Evolutionary conservation across 352 stramenopile genomes (phyloP).

Genomic region (Phytophthora hybrid): DNA sequence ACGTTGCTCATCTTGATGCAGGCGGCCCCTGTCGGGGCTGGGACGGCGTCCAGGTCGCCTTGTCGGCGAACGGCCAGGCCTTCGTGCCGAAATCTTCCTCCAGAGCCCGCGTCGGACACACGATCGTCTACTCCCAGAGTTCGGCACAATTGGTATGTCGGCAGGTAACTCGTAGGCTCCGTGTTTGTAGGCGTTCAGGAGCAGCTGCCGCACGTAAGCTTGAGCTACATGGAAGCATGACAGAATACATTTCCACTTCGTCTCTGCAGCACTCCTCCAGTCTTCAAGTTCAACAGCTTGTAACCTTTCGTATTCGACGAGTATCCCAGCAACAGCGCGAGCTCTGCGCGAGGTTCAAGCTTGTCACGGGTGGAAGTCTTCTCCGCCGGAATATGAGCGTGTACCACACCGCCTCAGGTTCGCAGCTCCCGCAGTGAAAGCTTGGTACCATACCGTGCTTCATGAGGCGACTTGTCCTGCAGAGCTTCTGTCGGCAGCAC

Average conservation of each 20-base stretch:
- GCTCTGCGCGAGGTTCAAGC: background rate
- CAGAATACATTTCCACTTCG: too few species aligned
- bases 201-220: conserved; percentile 1
- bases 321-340: too few species aligned
- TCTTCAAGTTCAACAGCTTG: too few species aligned
- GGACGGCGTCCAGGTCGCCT: conserved; percentile 7
- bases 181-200: conserved; percentile 11
- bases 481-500: too few species aligned
- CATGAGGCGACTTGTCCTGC: too few species aligned
- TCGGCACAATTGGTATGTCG: conserved; percentile 7
- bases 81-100: background rate
- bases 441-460: too few species aligned
- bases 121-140: too few species aligned
- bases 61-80: background rate
- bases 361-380: conserved; percentile 12
- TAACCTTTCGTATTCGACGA: too few species aligned
- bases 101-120: too few species aligned
- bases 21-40: background rate
- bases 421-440: conserved; percentile 12
- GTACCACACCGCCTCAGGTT: conserved; percentile 25
- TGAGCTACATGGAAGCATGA: too few species aligned
- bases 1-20: conserved; percentile 25
- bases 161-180: conserved; percentile 4
- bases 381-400: conserved; percentile 12
- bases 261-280: too few species aligned